Evolutionary conservation across 441 rosid genomes (phyloP), one percentile per base, ranked within the genome.

Genomic region (Isatis lusitanica): DNA sequence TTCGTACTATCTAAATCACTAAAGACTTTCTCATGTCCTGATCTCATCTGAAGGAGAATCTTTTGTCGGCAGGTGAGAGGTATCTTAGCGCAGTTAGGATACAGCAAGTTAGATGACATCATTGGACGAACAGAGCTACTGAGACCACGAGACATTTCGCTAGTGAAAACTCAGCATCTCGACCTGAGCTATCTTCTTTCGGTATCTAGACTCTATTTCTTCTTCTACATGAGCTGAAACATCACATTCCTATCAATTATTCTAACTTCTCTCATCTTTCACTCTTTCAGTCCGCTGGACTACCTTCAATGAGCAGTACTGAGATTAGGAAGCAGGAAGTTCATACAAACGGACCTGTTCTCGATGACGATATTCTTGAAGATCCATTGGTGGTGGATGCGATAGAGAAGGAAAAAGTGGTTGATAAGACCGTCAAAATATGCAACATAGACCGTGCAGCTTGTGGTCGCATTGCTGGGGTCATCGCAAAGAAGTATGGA

Each of bases 141-240:
- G 58, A 87, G 66, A 78, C 92, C 85, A 42, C 86, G 98, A 6
- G 99, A 93, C 79, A 91, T 95, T 74, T 95, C 99, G 3, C 83
- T 95, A 38, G 97, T 90, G 78, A 95, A 95, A 79, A 93, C 99
- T 62, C 97, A 93, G 90, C 99, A 95, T 83, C 94, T 93, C 63
- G 97, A 95, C 74, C 92, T 95, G 55, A 78, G 79, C 78, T 95
- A 88, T 78, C 78, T 95, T 76, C 83, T 89, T 70, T 85, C 88
- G 67, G 98, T 95, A 85, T 75, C 35, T 66, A 17, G 7, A 39
- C 52, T 35, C 9, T 71, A 24, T 24, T 28, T 69, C 66, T 18
- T n/a, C n/a, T 26, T 28, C 39, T 58, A 53, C 52, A 46, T 64
- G 38, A 60, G 31, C 35, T 40, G 33, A 31, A 40, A 35, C 35